Evolutionary conservation across 2,329 filamentous ascomycete species (phyloP).

Genomic region (Ascochyta lentis): DNA sequence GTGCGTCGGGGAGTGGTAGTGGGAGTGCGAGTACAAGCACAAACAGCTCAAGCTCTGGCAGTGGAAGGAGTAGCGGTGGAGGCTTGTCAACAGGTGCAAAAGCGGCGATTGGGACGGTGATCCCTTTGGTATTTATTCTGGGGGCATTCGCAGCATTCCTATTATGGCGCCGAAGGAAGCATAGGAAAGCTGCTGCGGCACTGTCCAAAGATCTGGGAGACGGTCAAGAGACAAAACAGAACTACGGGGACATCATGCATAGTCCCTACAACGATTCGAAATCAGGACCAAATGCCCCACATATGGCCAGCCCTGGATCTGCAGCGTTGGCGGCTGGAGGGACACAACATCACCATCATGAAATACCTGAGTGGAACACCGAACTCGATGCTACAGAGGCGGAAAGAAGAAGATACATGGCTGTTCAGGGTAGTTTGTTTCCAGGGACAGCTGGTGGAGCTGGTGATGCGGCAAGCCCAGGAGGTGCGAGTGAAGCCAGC

Average conservation of each 20-base stretch:
- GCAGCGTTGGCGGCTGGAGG: background rate
- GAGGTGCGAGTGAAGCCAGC: constrained; percentile 1
- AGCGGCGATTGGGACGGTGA: constrained; percentile 88
- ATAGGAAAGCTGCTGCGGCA: constrained; percentile 7
- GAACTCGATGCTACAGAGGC: constrained; percentile 30
- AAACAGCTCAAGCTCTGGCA: background rate
- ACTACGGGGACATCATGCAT: background rate
- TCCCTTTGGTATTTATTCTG: constrained; percentile 81
- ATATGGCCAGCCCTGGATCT: background rate
- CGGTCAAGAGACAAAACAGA: constrained; percentile 10
- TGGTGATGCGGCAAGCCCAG: background rate
- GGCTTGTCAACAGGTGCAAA: constrained; percentile 68
- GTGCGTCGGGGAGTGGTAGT: constrained; percentile 3
- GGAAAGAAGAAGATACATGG: constrained; percentile 16
- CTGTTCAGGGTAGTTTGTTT: constrained; percentile 12
- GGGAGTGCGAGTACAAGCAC: background rate
- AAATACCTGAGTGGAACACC: constrained; percentile 32
- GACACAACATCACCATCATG: background rate
- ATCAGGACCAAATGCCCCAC: background rate
- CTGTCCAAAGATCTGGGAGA: constrained; percentile 1
- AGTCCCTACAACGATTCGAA: background rate
- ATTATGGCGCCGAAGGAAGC: constrained; percentile 25
- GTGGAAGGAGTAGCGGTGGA: constrained; percentile 43
- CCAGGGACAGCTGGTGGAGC: background rate
- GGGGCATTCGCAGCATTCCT: constrained; percentile 22